phyloP scores from a whole-genome alignment of 129 eudicot species.

The Ambrosia artemisiifolia region DNA sequence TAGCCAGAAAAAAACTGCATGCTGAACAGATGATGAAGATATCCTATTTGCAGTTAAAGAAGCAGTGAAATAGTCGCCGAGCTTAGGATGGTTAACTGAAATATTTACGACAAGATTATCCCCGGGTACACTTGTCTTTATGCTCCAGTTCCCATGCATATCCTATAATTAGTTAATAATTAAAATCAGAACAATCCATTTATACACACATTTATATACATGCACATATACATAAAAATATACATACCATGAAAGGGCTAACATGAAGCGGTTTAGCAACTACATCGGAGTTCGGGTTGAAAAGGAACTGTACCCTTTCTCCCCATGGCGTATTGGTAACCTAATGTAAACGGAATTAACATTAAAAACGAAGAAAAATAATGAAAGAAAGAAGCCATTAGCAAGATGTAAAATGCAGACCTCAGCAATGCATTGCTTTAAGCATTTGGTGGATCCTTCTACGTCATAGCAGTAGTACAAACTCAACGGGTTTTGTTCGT shows the following conservation, averaged over 20 bases:
- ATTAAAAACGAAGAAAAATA: neutral
- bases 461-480: conserved; percentile 76
- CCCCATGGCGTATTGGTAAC: conserved; percentile 99
- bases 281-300: conserved; percentile 65
- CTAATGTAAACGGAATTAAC: conserved; percentile 33
- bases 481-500: conserved; percentile 90
- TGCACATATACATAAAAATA: neutral
- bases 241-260: conserved; percentile 89
- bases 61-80: conserved; percentile 86
- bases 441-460: conserved; percentile 45
- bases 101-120: conserved; percentile 66
- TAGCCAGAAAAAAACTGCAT: conserved; percentile 71
- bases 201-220: neutral
- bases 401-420: conserved; percentile 30
- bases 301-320: conserved; percentile 75
- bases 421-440: conserved; percentile 93
- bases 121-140: conserved; percentile 60
- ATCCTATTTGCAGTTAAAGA: conserved; percentile 63
- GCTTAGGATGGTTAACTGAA: conserved; percentile 77
- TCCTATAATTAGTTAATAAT: conserved; percentile 44
- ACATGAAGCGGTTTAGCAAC: conserved; percentile 95
- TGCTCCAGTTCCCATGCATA: conserved; percentile 88
- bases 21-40: conserved; percentile 43
- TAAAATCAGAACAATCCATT: conserved; percentile 10
- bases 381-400: neutral